A percentile compares a stretch with the other conserved stretches of the same genome.
Evolutionary conservation across 2,329 filamentous ascomycete genomes (phyloP).

Genomic region (Beauveria pseudobassiana): DNA sequence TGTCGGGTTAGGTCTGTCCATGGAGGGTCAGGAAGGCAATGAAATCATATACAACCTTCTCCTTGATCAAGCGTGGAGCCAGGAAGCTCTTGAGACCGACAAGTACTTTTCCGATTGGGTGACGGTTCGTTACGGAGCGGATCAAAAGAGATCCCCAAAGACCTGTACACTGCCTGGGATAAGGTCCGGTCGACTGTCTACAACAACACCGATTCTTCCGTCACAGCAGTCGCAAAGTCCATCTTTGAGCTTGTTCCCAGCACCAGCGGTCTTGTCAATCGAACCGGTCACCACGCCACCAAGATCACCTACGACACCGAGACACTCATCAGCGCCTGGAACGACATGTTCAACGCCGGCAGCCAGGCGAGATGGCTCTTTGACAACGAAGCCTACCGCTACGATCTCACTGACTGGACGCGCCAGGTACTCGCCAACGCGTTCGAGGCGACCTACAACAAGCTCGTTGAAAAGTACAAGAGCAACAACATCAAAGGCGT

Average conservation of each 20-base stretch:
- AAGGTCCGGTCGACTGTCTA: constrained; percentile 10
- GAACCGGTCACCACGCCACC: constrained; percentile 29
- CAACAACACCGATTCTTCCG: constrained; percentile 14
- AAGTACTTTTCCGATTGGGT: constrained; percentile 39
- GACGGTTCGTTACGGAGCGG: constrained; percentile 27
- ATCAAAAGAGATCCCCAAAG: constrained; percentile 1
- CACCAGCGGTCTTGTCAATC: constrained; percentile 28
- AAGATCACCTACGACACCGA: constrained; percentile 31
- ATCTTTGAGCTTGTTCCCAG: constrained; percentile 36
- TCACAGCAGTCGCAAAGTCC: constrained; percentile 33
- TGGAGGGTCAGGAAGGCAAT: constrained; percentile 42
- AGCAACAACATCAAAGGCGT: background rate
- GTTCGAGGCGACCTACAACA: constrained; percentile 29
- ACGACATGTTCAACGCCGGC: constrained; percentile 28
- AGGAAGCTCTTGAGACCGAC: constrained; percentile 31
- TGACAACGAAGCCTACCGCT: constrained; percentile 31
- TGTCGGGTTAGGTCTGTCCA: constrained; percentile 38
- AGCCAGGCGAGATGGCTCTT: constrained; percentile 24
- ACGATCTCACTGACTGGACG: constrained; percentile 39
- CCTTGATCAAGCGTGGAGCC: constrained; percentile 40
- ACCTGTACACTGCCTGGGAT: constrained; percentile 9
- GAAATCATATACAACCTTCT: constrained; percentile 41
- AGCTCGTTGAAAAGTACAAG: constrained; percentile 28
- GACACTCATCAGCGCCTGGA: constrained; percentile 29
- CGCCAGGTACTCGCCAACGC: constrained; percentile 38